Conservation (phyloP, 805 yeast genomes). For the Lipomyces sp. region DNA sequence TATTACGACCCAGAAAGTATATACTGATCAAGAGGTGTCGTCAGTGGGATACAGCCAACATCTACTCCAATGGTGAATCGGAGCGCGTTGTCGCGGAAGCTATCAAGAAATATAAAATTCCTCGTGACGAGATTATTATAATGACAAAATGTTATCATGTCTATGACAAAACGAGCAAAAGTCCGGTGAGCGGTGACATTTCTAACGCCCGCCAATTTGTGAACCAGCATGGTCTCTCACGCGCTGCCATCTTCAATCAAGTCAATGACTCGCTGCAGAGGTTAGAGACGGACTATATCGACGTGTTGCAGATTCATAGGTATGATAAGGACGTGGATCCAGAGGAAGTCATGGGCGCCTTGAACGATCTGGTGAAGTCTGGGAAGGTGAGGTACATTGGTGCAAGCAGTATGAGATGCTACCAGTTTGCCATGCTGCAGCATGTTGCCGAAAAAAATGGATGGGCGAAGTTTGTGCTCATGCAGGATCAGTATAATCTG, state of each 20-base stretch:
- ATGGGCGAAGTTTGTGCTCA: conserved; percentile 62
- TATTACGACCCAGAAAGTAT: conserved; percentile 3
- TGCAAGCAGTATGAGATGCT: conserved; percentile 63
- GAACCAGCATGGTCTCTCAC: conserved; percentile 52
- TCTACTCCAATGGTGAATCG: conserved; percentile 51
- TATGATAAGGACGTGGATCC: conserved; percentile 51
- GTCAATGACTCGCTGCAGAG: conserved; percentile 48
- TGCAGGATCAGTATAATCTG: conserved; percentile 63
- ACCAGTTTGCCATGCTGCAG: conserved; percentile 59
- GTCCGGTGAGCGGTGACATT: neutral
- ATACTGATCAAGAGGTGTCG: neutral
- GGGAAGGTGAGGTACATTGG: conserved; percentile 62
- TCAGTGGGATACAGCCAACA: conserved; percentile 50
- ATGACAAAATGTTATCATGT: conserved; percentile 50
- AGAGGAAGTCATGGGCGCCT: conserved; percentile 59
- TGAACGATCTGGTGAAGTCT: conserved; percentile 54
- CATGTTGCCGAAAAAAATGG: conserved; percentile 58
- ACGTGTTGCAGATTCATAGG: conserved; percentile 60
- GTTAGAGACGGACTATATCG: conserved; percentile 59
- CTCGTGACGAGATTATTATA: conserved; percentile 60
- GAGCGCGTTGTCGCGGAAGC: conserved; percentile 57
- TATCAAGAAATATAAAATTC: conserved; percentile 55
- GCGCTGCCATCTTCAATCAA: conserved; percentile 55
- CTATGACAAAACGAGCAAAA: conserved; percentile 24
- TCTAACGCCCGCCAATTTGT: conserved; percentile 48